Base-by-base conservation (phyloP, 169 alveolate species). In the Plasmodium sp. region DNA sequence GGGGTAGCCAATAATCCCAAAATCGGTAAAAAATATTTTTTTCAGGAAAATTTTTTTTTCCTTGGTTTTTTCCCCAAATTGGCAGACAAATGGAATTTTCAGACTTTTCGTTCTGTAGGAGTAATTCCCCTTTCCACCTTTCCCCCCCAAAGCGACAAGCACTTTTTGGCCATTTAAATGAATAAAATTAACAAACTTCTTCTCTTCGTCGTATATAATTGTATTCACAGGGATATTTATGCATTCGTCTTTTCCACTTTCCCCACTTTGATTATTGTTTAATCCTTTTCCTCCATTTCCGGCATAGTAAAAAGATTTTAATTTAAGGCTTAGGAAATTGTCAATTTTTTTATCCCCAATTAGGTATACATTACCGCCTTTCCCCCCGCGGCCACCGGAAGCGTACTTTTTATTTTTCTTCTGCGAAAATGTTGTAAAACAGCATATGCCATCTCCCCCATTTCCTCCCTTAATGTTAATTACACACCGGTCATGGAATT, bases 371-470 rank as follows among this genome's bases (percentile, higher is more conserved):
- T 96, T 96, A 3, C 99, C 99, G 39, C 99, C 99, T 43, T 95
- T 95, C 16, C 99, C 99, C 18, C 99, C 99, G 92, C 95, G 95
- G 0, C 99, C 99, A 31, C 99, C 99, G 81, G 97, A 97, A 18
- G 99, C 99, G 14, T 98, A 98, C 48, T 97, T 98, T 54, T 98
- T 96, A 90, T 97, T 97, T 81, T 98, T 88, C 77, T 97, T 93
- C 86, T 96, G 97, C 16, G 98, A 96, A 62, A 92, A 93, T 84
- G 98, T 97, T 41, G 94, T 90, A 41, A 90, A 90, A 80, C 94
- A 79, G 27, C 94, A 90, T 58, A 90, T 79, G 39, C 99, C 99
- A 91, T 97, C 96, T 27, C 99, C 99, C 5, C 99, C 99, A 86
- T 96, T 94, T 5, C 99, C 99, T 5, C 98, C 98, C 36, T 83